Evolutionary conservation across 148 eudicot genomes (phyloP).

Genomic region (Dianthus caryophyllus): DNA sequence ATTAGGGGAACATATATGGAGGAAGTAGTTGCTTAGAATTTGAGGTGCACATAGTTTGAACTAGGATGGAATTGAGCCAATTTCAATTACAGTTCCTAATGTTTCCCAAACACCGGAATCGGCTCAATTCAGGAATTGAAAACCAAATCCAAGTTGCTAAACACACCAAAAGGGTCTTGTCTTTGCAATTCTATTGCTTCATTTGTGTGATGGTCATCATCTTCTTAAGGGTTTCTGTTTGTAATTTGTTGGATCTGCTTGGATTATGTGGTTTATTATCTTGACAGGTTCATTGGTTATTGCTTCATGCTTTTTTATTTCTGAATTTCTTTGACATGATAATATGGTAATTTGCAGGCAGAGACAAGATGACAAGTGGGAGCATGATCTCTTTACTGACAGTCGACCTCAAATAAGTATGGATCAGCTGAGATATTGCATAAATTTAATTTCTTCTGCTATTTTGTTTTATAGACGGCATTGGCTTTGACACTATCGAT

Average conservation of each 20-base stretch:
- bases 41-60: too few species aligned
- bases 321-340: slow-evolving; percentile 3
- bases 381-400: slow-evolving; percentile 64
- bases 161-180: too few species aligned
- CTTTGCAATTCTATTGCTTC: too few species aligned
- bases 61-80: too few species aligned
- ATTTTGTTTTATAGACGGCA: slow-evolving; percentile 19
- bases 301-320: neutral
- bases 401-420: slow-evolving; percentile 52
- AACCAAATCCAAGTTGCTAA: too few species aligned
- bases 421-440: slow-evolving; percentile 24
- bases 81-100: too few species aligned
- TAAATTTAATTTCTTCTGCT: slow-evolving; percentile 19
- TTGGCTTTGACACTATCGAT: slow-evolving; percentile 34
- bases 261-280: neutral
- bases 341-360: slow-evolving; percentile 45
- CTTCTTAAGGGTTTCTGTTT: neutral
- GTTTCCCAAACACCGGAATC: too few species aligned
- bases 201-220: too few species aligned
- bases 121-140: too few species aligned
- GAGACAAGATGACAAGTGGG: slow-evolving; percentile 91
- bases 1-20: too few species aligned
- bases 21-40: too few species aligned
- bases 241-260: neutral
- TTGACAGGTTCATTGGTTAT: neutral